A percentile compares a stretch with the other conserved stretches of the same genome.
phyloP scores from a whole-genome alignment of 805 yeast species.

The Candida easanensis region DNA sequence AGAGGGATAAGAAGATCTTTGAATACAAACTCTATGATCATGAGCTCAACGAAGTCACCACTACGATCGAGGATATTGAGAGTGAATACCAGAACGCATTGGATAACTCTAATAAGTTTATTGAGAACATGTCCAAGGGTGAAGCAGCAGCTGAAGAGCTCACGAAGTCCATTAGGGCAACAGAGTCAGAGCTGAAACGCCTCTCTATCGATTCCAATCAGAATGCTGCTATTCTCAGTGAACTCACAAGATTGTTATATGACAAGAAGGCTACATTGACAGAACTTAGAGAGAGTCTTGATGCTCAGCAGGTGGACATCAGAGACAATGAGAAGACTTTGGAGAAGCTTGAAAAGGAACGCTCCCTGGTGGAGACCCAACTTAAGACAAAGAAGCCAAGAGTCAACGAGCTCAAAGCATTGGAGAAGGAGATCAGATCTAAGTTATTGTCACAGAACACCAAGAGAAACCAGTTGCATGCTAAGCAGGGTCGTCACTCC shows the following conservation, averaged over 20 bases:
- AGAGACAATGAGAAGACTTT: conserved; percentile 22
- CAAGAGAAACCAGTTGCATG: conserved; percentile 56
- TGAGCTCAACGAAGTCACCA: conserved; percentile 62
- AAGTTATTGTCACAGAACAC: conserved; percentile 42
- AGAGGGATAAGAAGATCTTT: conserved; percentile 61
- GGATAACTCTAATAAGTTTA: conserved; percentile 50
- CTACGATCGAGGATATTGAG: conserved; percentile 60
- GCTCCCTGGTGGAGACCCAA: conserved; percentile 34
- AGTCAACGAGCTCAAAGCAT: conserved; percentile 34
- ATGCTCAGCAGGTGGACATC: conserved; percentile 34
- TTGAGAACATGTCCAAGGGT: conserved; percentile 56
- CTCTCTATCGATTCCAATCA: conserved; percentile 56
- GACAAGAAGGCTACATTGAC: conserved; percentile 45
- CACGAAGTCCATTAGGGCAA: conserved; percentile 42
- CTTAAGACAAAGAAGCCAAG: conserved; percentile 39
- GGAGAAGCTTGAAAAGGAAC: conserved; percentile 24
- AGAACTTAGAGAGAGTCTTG: conserved; percentile 34
- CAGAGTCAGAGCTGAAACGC: conserved; percentile 48
- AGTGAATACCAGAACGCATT: conserved; percentile 49
- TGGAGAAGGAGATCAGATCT: conserved; percentile 40
- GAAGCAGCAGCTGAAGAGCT: conserved; percentile 50
- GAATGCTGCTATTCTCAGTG: conserved; percentile 46
- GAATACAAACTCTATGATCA: conserved; percentile 78
- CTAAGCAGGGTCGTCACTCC: conserved; percentile 69
- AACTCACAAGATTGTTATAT: conserved; percentile 45